These are phyloP conservation scores for Chrysanthemum lavandulifolium DNA, from an alignment of 129 eudicot genomes.

Conservation along the genomic window DNA sequence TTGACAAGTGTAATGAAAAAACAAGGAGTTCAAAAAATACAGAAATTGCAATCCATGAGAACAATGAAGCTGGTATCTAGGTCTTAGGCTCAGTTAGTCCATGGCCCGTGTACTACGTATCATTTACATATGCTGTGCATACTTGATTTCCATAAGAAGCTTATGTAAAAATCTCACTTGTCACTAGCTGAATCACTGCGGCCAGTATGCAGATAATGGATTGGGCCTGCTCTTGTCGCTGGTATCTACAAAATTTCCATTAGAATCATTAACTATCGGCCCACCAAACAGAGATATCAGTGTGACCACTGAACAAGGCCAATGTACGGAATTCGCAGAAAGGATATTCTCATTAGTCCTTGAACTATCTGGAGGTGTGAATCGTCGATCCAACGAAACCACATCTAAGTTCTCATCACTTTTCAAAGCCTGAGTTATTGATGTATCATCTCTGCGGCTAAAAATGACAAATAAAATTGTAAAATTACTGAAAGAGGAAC, in stretches of 20 bases:
- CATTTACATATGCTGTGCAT: not conserved
- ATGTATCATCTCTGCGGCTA: not conserved
- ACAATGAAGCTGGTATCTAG: not conserved
- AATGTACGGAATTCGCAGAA: not conserved
- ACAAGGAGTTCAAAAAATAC: not conserved
- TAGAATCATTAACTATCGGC: not conserved
- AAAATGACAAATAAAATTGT: constrained; percentile 5
- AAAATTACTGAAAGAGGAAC: not conserved
- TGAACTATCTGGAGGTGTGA: constrained; percentile 21
- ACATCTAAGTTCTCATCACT: constrained; percentile 18
- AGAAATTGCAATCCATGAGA: not conserved
- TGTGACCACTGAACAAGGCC: constrained; percentile 7
- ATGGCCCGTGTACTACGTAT: not conserved
- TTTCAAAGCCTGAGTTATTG: not conserved
- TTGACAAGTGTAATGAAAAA: no score
- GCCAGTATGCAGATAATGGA: not conserved
- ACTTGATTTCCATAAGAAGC: not conserved
- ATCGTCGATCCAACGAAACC: constrained; percentile 31
- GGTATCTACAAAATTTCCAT: not conserved
- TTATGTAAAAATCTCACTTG: not conserved
- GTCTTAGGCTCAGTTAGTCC: not conserved
- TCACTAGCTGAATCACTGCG: constrained; percentile 4
- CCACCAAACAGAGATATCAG: not conserved
- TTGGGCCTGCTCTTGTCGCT: not conserved
- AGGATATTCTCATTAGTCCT: not conserved